These are phyloP conservation scores for Exophiala alcalophila DNA, from an alignment of 2,329 filamentous ascomycete species.

Conservation along the genomic window DNA sequence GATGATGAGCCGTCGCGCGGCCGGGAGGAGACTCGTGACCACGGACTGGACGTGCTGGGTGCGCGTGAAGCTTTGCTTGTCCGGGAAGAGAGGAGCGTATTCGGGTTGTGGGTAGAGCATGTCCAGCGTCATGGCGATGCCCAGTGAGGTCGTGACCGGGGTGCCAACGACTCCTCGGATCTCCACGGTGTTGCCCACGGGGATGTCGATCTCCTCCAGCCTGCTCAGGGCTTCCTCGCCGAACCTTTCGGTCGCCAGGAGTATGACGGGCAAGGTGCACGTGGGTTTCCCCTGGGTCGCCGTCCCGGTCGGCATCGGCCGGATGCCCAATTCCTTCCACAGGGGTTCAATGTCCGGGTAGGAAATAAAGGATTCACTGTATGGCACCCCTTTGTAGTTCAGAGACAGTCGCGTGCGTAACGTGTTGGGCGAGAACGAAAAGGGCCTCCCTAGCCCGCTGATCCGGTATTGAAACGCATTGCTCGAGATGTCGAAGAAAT, in stretches of 20 bases:
- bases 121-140: conserved; percentile 9
- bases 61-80: neutral
- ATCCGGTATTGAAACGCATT: too few relatives aligned
- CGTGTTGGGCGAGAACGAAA: conserved; percentile 14
- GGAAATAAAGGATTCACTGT: conserved; percentile 13
- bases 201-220: conserved; percentile 1
- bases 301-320: neutral
- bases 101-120: neutral
- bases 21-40: conserved; percentile 5
- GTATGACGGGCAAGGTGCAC: conserved; percentile 12
- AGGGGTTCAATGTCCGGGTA: conserved; percentile 13
- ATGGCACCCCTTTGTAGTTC: conserved; percentile 8
- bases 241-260: neutral
- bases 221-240: neutral
- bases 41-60: conserved; percentile 1
- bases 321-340: conserved; percentile 6
- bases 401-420: conserved; percentile 13
- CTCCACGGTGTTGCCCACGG: neutral
- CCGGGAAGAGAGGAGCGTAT: conserved; percentile 3
- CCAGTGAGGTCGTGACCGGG: conserved; percentile 1
- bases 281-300: neutral
- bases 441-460: too few relatives aligned
- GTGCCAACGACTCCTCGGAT: conserved; percentile 1
- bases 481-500: conserved; percentile 11
- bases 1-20: conserved; percentile 6